Conservation (phyloP, 176 grass and related monocot genomes). For the Pharus latifolius region DNA sequence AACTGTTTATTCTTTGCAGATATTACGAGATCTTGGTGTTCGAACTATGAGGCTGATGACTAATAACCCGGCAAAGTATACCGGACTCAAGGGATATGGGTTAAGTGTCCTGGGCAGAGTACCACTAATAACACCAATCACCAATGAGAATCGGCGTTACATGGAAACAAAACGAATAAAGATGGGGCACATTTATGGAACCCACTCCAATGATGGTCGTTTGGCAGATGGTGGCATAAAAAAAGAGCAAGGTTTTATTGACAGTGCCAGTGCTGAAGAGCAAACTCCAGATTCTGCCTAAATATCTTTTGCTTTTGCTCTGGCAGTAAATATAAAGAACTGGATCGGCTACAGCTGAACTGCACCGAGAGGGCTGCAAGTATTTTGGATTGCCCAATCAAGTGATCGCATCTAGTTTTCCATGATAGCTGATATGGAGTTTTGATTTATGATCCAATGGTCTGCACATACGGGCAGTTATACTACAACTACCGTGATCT, state of each 20-base stretch:
- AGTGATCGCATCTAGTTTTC: too few species aligned
- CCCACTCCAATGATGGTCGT: conserved; percentile 17
- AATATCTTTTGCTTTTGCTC: not conserved
- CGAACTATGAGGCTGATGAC: conserved; percentile 85
- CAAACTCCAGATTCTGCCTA: conserved; percentile 4
- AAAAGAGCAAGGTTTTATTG: not conserved
- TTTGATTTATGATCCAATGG: not conserved
- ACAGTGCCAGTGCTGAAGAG: not conserved
- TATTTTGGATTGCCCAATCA: too few species aligned
- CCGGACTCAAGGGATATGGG: conserved; percentile 83
- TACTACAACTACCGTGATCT: too few species aligned
- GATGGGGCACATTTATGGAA: conserved; percentile 77
- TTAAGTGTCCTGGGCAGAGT: conserved; percentile 71
- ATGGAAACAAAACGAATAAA: conserved; percentile 76
- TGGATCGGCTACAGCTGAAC: too few species aligned
- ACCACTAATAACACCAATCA: conserved; percentile 85
- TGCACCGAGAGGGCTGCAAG: too few species aligned
- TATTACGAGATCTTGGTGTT: conserved; percentile 82
- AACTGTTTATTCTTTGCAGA: conserved; percentile 29
- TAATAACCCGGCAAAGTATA: conserved; percentile 84
- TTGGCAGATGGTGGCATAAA: not conserved
- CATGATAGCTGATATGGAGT: too few species aligned
- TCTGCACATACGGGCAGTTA: too few species aligned
- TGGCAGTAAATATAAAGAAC: conserved; percentile 15
- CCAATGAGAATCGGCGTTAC: conserved; percentile 75